Evolutionary conservation across 2,329 filamentous ascomycete species (phyloP), one percentile per base, ranked within the genome.

Genomic region (Pseudogymnoascus sp.): DNA sequence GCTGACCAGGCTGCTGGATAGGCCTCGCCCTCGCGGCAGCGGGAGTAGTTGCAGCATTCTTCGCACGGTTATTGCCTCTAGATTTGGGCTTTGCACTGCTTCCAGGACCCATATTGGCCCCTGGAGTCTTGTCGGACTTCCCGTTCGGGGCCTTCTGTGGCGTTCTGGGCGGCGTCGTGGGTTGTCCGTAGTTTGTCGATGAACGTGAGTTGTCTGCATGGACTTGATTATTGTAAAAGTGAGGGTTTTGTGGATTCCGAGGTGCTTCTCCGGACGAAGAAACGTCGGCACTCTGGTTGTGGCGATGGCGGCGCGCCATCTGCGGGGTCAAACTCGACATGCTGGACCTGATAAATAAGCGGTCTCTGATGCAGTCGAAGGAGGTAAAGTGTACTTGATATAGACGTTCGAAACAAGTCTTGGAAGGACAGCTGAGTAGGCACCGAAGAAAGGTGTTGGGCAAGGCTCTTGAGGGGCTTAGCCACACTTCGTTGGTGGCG

Each of bases 301-400:
- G 72, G 33, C 73, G 70, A 63, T 72, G 69, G 60, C 71, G 68
- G 65, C 68, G 77, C 64, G 76, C 73, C 38, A 76, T 74, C 53
- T 72, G 69, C 69, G 76, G 74, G 63, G 73, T 70, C 71, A 75
- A 75, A 59, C 77, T 73, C 71, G 79, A 78, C 80, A 82, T 82
- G 62, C 73, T 72, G 69, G 76, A 76, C 76, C 80, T 78, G 76
- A 78, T 76, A 80, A 79, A 80, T 80, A 80, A 72, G 74, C 77
- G 78, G 77, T 77, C 78, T 73, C 71, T 67, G 33, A 60, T 26
- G 59, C 59, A 23, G 59, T 67, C 68, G 66, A 70, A 40, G 62
- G 38, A 63, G 67, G 66, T 65, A 63, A 65, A 64, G 71, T 69
- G 71, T 67, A 69, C 50, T 57, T 57, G 15, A 57, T 57, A 57